Evolutionary conservation across 1,284 basidiomycete species (phyloP), one percentile per base, ranked within the genome.

Genomic region (Cutaneotrichosporon sp.): DNA sequence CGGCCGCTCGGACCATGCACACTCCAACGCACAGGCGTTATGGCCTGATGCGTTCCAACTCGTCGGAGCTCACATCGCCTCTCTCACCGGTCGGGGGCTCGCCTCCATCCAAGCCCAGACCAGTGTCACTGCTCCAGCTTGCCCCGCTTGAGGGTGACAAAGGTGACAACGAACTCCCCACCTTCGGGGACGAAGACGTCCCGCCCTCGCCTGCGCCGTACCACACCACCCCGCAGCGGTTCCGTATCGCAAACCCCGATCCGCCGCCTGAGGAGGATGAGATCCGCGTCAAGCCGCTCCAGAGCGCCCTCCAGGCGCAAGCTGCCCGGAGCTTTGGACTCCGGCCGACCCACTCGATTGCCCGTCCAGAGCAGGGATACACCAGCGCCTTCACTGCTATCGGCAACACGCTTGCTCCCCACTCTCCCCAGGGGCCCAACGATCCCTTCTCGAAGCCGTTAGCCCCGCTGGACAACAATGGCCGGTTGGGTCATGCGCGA

Each of bases 181-280:
- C 38, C 3, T 1, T 24, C 11, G 38, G 26, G 24, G 9, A 20
- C 14, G 24, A 26, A 25, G 38, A 26, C 38, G 26, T 24, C 24
- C 38, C 38, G 14, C 22, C 20, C 12, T 41, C 38, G 22, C 38
- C 38, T 2, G 38, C 38, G 24, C 38, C 38, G 14, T 41, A 41
- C 38, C 29, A 9, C 14, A 35, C 32, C 17, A 46, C 44, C n/a
- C 44, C 20, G 14, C n/a, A 20, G 33, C 44, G 46, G 12, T 49
- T 39, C 37, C 46, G 46, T 6, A 41, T 49, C 20, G 37, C 46
- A 17, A 49, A 49, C 37, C 46, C 46, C 1, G 46, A 49, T 17
- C 46, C 46, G 11, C 26, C 26, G 2, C 17, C 46, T 19, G 46
- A 35, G 26, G 46, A 47, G 17, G 33, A 35, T n/a, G 29, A 46